phyloP scores from a whole-genome alignment of 345 rosid species.

The Populus simonii region DNA sequence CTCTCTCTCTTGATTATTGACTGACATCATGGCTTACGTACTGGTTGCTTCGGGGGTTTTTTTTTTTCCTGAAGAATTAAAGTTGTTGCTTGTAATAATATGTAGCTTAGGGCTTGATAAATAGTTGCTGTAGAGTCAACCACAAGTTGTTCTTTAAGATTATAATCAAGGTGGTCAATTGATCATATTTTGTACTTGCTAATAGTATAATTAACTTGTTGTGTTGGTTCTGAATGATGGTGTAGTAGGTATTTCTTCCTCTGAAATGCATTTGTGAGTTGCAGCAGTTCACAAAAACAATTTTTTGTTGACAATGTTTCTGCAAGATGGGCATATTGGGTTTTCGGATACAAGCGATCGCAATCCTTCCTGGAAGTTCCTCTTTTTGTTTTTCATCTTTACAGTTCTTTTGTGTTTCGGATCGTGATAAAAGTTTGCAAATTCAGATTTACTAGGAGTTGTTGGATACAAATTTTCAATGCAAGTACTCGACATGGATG shows the following conservation, averaged over 20 bases:
- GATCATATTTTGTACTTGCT: not conserved
- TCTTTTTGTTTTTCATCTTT: conserved; percentile 60
- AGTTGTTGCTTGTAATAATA: conserved; percentile 2
- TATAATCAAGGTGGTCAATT: not conserved
- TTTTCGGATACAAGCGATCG: conserved; percentile 39
- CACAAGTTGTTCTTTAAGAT: not conserved
- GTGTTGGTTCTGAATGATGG: conserved; percentile 17
- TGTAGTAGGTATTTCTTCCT: conserved; percentile 34
- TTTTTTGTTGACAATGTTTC: conserved; percentile 66
- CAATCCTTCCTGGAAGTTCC: conserved; percentile 62
- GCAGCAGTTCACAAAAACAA: conserved; percentile 54
- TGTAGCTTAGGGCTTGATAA: not conserved
- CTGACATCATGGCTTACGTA: not conserved
- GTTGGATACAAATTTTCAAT: conserved; percentile 32
- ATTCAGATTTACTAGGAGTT: conserved; percentile 28
- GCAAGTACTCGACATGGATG: conserved; percentile 45
- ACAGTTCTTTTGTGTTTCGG: conserved; percentile 48
- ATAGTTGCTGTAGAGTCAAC: conserved; percentile 2
- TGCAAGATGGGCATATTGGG: conserved; percentile 56
- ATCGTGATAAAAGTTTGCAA: conserved; percentile 35
- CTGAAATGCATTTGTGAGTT: conserved; percentile 65
- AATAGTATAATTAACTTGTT: not conserved
- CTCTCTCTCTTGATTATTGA: not conserved
- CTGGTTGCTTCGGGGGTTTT: not conserved
- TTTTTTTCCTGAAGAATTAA: not conserved